Conservation (phyloP, 2,329 filamentous ascomycete genomes). For the Rugonectria rugulosa region DNA sequence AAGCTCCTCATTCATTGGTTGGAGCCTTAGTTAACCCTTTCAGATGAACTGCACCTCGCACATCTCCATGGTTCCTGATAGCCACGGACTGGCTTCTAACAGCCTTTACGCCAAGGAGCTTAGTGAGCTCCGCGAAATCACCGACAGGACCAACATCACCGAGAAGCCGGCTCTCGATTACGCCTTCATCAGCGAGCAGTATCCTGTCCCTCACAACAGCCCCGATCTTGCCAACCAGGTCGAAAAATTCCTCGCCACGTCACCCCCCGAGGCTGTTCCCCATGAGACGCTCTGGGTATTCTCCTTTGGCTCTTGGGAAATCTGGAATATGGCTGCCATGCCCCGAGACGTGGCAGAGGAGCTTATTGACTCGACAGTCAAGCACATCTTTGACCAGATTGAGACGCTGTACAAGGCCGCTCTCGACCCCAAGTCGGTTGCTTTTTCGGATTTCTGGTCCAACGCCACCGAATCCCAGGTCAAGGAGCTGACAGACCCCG, state of each 20-base stretch:
- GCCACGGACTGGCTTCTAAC: constrained; percentile 61
- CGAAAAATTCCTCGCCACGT: constrained; percentile 52
- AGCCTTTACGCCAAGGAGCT: constrained; percentile 55
- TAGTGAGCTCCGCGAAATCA: constrained; percentile 47
- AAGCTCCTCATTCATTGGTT: background rate
- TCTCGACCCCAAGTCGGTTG: constrained; percentile 50
- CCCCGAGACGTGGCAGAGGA: constrained; percentile 49
- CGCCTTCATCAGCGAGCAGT: constrained; percentile 51
- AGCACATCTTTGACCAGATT: constrained; percentile 53
- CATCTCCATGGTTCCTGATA: constrained; percentile 54
- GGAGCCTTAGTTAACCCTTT: constrained; percentile 9
- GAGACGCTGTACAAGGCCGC: constrained; percentile 56
- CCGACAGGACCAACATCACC: constrained; percentile 41
- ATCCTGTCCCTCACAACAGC: constrained; percentile 48
- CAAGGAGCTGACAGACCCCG: constrained; percentile 35
- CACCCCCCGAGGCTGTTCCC: constrained; percentile 43
- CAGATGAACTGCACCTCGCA: constrained; percentile 57
- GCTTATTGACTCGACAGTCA: constrained; percentile 47
- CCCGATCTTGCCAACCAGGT: constrained; percentile 56
- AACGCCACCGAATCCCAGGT: constrained; percentile 39
- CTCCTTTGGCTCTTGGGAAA: constrained; percentile 62
- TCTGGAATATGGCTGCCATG: constrained; percentile 59
- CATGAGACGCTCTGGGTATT: constrained; percentile 62
- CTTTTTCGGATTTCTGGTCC: constrained; percentile 54
- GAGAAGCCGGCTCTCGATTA: constrained; percentile 52